Evolutionary conservation across 1,139 yeast species (phyloP).

Genomic region (Debaryomyces robertsiae): DNA sequence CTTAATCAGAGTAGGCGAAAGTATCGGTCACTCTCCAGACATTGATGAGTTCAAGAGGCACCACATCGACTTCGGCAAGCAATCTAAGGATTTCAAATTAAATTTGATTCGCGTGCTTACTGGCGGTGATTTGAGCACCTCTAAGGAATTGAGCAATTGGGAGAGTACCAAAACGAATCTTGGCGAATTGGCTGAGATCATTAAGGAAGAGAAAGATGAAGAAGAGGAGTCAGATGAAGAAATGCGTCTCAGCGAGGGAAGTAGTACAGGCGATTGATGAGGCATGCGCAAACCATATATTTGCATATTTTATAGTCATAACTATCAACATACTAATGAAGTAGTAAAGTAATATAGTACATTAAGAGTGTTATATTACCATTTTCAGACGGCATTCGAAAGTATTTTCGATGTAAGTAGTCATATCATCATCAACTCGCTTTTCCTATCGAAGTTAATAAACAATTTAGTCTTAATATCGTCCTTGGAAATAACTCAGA

Average conservation of each 20-base stretch:
- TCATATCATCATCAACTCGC: too few relatives aligned
- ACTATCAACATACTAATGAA: background rate
- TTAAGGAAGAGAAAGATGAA: constrained; percentile 10
- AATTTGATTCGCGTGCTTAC: constrained; percentile 64
- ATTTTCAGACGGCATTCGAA: too few relatives aligned
- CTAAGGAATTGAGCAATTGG: constrained; percentile 41
- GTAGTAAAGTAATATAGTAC: background rate
- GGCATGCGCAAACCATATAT: constrained; percentile 10
- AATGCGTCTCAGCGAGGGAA: constrained; percentile 5
- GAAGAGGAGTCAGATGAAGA: constrained; percentile 18
- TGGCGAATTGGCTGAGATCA: constrained; percentile 22
- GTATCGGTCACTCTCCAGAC: constrained; percentile 74
- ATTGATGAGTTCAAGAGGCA: constrained; percentile 52
- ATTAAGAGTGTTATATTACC: too few relatives aligned
- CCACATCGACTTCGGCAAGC: constrained; percentile 47
- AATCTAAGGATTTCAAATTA: constrained; percentile 51
- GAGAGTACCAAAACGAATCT: constrained; percentile 34
- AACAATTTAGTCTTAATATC: constrained; percentile 14
- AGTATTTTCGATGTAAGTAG: too few relatives aligned
- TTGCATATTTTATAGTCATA: constrained; percentile 5
- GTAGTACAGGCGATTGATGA: constrained; percentile 13
- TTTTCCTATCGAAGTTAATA: background rate
- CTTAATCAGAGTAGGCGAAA: constrained; percentile 84
- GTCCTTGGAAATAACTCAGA: constrained; percentile 27
- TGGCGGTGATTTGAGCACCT: constrained; percentile 48